These are phyloP conservation scores for Lactarius tabidus DNA, from an alignment of 768 basidiomycete species.

Conservation along the genomic window DNA sequence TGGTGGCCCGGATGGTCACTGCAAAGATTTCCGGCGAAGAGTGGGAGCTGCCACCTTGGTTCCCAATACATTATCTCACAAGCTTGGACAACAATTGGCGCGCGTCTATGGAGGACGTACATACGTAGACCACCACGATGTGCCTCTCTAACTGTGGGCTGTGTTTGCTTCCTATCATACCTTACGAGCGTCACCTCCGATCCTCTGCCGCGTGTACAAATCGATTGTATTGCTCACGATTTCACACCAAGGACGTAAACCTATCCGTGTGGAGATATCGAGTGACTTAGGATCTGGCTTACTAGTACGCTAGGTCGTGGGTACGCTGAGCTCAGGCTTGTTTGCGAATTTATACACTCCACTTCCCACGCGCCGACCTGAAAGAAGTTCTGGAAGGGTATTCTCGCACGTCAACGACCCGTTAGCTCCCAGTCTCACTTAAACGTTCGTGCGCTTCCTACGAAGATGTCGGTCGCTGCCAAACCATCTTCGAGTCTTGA, in stretches of 20 bases:
- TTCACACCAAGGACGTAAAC: neutral
- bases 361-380: neutral
- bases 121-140: neutral
- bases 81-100: neutral
- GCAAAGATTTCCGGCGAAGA: constrained; percentile 41
- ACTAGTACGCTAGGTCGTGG: neutral
- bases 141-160: neutral
- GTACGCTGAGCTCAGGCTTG: neutral
- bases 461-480: neutral
- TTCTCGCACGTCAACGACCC: neutral
- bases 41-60: constrained; percentile 58
- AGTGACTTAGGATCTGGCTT: neutral
- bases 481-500: neutral
- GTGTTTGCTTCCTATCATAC: neutral
- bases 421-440: neutral
- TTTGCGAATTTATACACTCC: neutral
- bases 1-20: constrained; percentile 53
- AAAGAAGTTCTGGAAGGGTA: neutral
- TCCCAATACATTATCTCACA: constrained; percentile 45
- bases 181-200: neutral
- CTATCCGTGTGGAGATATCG: neutral
- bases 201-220: neutral
- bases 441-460: neutral
- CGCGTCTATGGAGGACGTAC: neutral
- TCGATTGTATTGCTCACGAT: neutral